Conservation (phyloP, 2,329 filamentous ascomycete genomes). For the Penicillium glabrum region DNA sequence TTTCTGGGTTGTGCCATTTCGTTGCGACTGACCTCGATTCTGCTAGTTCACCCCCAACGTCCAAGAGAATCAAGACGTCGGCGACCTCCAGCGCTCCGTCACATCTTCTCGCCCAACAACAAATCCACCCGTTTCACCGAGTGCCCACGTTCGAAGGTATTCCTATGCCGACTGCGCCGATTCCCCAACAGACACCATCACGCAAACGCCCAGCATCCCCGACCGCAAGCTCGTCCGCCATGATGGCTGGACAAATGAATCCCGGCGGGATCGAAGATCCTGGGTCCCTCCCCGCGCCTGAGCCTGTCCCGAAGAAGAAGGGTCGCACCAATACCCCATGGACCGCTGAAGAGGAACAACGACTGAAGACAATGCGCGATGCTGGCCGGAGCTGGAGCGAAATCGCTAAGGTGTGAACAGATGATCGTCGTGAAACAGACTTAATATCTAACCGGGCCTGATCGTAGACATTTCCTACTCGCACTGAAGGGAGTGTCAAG, state of each 20-base stretch:
- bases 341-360: constrained; percentile 90
- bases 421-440: constrained; percentile 1
- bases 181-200: constrained; percentile 30
- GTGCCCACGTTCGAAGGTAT: constrained; percentile 39
- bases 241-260: constrained; percentile 37
- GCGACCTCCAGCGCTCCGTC: constrained; percentile 34
- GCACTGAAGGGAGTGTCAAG: constrained; percentile 97
- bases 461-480: constrained; percentile 76
- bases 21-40: constrained; percentile 1
- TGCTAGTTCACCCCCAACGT: constrained; percentile 40
- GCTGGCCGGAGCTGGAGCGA: constrained; percentile 94
- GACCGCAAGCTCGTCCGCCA: constrained; percentile 33
- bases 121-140: constrained; percentile 36
- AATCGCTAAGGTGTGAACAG: constrained; percentile 77
- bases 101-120: constrained; percentile 40
- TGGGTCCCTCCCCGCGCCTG: constrained; percentile 22
- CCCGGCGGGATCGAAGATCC: constrained; percentile 32
- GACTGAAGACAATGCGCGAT: constrained; percentile 92
- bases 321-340: constrained; percentile 98
- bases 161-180: constrained; percentile 39
- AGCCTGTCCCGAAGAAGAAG: constrained; percentile 65
- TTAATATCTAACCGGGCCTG: background rate
- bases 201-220: constrained; percentile 48
- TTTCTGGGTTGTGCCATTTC: constrained; percentile 1
- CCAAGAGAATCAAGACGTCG: constrained; percentile 44